Base-by-base conservation (phyloP, 805 yeast genomes). In the Metschnikowia lunata region DNA sequence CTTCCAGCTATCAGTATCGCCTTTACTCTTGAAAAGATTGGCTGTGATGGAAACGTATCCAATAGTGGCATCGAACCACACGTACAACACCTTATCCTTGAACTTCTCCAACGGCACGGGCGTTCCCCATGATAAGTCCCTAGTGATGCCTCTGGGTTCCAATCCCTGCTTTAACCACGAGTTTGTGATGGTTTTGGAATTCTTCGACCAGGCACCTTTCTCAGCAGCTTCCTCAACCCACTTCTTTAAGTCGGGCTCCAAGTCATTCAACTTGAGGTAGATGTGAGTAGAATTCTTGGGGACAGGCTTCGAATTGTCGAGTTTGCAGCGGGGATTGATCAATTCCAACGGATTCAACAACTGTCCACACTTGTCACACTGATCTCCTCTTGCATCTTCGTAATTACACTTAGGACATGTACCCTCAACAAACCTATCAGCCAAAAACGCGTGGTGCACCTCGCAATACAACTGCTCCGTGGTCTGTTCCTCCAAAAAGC, bases 331-430 rank as follows among this genome's bases (percentile, higher is more conserved):
- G 43, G 99, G 98, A 51, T 90, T 79, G 53, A 91, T 83, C 63
- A 93, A 78, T 67, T 93, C 98, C 59, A 89, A 85, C 40, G 99
- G 96, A 63, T 91, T 86, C 56, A 93, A 75, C 52, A 93, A 74
- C 48, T 71, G 69, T 53, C 99, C 99, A 75, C 99, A 93, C 59
- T 83, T 83, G 67, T 93, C 99, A 78, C 99, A 93, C 74, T 93
- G 99, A 67, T 93, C 99, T 57, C 99, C 99, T 67, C 99, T 82
- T 29, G 99, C 99, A 64, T 93, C 99, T 50, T 86, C 96, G 63
- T 89, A 93, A 36, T 74, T 78, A 74, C 99, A 93, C 66, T 84
- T 84, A 46, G 98, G 98, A 72, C 99, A 93, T 40, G 82, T 87
- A 55, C 99, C 99, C 70, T 93, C 98, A 30, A 93, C 99, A 58